These are phyloP conservation scores for Scopulariopsis brevicaulis DNA, from an alignment of 2,329 filamentous ascomycete genomes.

Conservation along the genomic window DNA sequence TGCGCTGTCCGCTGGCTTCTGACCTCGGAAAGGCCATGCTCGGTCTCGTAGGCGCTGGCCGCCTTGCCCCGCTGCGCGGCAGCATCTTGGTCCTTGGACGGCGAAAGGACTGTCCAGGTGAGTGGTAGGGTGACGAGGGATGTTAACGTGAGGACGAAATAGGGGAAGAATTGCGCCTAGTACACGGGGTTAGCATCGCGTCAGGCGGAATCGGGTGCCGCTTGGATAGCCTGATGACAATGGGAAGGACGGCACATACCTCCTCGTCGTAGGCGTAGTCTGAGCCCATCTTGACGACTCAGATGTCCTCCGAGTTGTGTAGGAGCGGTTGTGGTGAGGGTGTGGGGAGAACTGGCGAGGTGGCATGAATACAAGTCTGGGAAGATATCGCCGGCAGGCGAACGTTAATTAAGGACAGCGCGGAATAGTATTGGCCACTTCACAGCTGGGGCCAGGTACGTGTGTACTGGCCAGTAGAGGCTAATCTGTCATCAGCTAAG, in stretches of 20 bases:
- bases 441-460: neutral
- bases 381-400: neutral
- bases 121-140: slow-evolving; percentile 81
- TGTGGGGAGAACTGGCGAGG: neutral
- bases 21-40: slow-evolving; percentile 68
- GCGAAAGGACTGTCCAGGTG: slow-evolving; percentile 77
- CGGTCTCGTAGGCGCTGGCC: slow-evolving; percentile 55
- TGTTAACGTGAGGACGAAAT: slow-evolving; percentile 89
- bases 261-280: slow-evolving; percentile 98
- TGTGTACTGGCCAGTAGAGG: neutral
- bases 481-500: slow-evolving; percentile 5
- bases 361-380: slow-evolving; percentile 4
- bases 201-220: neutral
- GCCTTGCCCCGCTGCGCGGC: slow-evolving; percentile 75
- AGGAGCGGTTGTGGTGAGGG: neutral
- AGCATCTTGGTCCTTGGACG: slow-evolving; percentile 64
- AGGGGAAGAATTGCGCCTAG: slow-evolving; percentile 94
- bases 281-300: slow-evolving; percentile 59
- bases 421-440: slow-evolving; percentile 2
- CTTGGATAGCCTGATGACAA: neutral
- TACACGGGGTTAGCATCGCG: neutral
- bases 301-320: neutral
- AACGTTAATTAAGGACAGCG: neutral
- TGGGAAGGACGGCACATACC: slow-evolving; percentile 28
- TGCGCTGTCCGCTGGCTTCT: slow-evolving; percentile 73